A percentile compares a stretch with the other conserved stretches of the same genome.
Conservation (phyloP, 78 protist genomes). For the Mantamonas sphyraenae region DNA sequence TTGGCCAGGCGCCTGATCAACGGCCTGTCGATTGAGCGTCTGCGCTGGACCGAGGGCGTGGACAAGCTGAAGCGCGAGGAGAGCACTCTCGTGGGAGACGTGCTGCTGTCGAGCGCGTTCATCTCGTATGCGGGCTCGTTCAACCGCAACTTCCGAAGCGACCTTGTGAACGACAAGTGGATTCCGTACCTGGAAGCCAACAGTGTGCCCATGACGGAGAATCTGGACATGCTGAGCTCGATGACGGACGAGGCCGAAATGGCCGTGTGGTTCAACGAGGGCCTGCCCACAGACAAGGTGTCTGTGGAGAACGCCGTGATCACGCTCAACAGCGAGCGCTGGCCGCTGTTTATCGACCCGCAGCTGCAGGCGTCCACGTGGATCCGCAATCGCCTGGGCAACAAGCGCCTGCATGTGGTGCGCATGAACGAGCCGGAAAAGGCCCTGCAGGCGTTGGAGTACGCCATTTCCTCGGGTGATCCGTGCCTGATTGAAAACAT, state of each 20-base stretch:
- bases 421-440: conserved; percentile 3
- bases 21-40: conserved; percentile 66
- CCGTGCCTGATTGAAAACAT: conserved; percentile 49
- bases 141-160: conserved; percentile 31
- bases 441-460: conserved; percentile 33
- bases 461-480: conserved; percentile 33
- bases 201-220: conserved; percentile 31
- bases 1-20: conserved; percentile 67
- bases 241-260: conserved; percentile 46
- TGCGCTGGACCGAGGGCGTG: conserved; percentile 55
- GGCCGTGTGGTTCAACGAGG: conserved; percentile 71
- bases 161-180: conserved; percentile 44
- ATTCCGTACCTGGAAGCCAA: conserved; percentile 14
- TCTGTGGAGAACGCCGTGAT: conserved; percentile 70
- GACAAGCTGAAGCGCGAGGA: conserved; percentile 11
- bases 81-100: conserved; percentile 56
- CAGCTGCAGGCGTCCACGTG: conserved; percentile 71
- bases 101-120: conserved; percentile 64
- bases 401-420: conserved; percentile 3
- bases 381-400: conserved; percentile 32
- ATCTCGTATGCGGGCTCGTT: conserved; percentile 73
- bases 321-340: conserved; percentile 51
- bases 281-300: conserved; percentile 63
- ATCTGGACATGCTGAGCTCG: conserved; percentile 21
- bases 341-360: conserved; percentile 87